These are phyloP conservation scores for Beauveria australis DNA, from an alignment of 2,329 filamentous ascomycete genomes.

Conservation along the genomic window DNA sequence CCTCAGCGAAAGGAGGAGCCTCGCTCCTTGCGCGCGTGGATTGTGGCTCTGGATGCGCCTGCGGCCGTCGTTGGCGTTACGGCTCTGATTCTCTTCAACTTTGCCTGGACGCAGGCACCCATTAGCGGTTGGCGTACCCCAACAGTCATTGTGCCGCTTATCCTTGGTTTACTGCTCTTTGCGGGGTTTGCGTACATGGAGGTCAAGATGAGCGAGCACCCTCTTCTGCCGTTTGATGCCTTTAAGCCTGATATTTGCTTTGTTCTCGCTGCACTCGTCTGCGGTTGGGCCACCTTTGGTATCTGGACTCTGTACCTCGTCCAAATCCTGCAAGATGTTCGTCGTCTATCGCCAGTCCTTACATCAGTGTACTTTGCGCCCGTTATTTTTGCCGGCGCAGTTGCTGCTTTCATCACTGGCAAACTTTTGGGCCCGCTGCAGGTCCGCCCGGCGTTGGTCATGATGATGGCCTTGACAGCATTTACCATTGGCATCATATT, in stretches of 20 bases:
- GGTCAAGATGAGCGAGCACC: constrained; percentile 33
- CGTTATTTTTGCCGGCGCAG: constrained; percentile 33
- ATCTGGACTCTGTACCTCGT: constrained; percentile 45
- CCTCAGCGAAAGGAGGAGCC: constrained; percentile 13
- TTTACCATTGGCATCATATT: constrained; percentile 36
- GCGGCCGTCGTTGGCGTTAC: constrained; percentile 39
- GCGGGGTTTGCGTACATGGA: constrained; percentile 51
- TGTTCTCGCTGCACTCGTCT: constrained; percentile 46
- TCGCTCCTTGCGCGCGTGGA: constrained; percentile 12
- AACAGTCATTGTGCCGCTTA: constrained; percentile 48
- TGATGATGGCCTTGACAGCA: constrained; percentile 35
- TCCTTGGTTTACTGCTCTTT: constrained; percentile 48
- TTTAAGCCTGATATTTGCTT: constrained; percentile 42
- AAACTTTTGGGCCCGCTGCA: constrained; percentile 30
- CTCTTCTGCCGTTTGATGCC: constrained; percentile 48
- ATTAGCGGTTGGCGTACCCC: constrained; percentile 49
- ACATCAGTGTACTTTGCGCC: constrained; percentile 37
- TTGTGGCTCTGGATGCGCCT: constrained; percentile 29
- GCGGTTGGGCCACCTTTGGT: constrained; percentile 47
- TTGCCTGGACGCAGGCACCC: constrained; percentile 59
- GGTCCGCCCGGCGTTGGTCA: constrained; percentile 29
- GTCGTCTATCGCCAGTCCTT: constrained; percentile 33
- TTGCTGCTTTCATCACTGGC: constrained; percentile 36
- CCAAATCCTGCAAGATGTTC: constrained; percentile 39
- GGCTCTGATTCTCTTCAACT: constrained; percentile 54